phyloP scores from a whole-genome alignment of 305 asterid genomes.

The Andrographis paniculata region DNA sequence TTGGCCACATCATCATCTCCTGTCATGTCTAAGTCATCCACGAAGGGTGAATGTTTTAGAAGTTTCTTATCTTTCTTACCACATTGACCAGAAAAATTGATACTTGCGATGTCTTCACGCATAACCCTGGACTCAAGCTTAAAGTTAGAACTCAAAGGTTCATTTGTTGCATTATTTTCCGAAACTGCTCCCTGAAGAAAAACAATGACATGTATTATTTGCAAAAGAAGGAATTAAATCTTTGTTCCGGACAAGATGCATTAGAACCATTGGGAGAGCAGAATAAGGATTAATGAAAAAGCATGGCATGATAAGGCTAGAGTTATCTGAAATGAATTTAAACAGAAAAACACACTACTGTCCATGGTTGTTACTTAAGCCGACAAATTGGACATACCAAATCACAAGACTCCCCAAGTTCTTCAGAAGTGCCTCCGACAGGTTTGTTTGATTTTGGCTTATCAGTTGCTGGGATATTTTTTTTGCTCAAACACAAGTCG shows the following conservation, averaged over 20 bases:
- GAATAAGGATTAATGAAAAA: not conserved
- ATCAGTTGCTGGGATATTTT: slow-evolving; percentile 19
- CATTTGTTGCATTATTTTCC: slow-evolving; percentile 21
- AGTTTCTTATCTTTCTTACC: slow-evolving; percentile 26
- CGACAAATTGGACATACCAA: slow-evolving; percentile 38
- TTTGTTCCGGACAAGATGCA: not conserved
- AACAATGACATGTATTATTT: slow-evolving; percentile 6
- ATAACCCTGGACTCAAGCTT: slow-evolving; percentile 22
- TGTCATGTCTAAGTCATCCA: slow-evolving; percentile 33
- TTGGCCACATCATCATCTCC: slow-evolving; percentile 50
- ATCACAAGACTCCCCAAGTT: slow-evolving; percentile 24
- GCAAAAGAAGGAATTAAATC: slow-evolving; percentile 10
- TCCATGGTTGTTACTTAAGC: not conserved
- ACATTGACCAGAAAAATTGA: slow-evolving; percentile 23
- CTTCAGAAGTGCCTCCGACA: slow-evolving; percentile 27
- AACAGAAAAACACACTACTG: too few relatives aligned
- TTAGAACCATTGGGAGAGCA: too few relatives aligned
- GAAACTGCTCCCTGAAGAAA: slow-evolving; percentile 33
- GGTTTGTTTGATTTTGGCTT: slow-evolving; percentile 20
- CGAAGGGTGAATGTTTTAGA: slow-evolving; percentile 20
- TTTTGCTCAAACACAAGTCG: slow-evolving; percentile 40
- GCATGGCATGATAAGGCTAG: too few relatives aligned
- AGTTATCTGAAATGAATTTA: too few relatives aligned
- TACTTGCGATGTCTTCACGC: slow-evolving; percentile 21
- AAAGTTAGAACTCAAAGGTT: slow-evolving; percentile 18